Base-by-base conservation (phyloP, 306 rosid genomes). In the Spatholobus suberectus region DNA sequence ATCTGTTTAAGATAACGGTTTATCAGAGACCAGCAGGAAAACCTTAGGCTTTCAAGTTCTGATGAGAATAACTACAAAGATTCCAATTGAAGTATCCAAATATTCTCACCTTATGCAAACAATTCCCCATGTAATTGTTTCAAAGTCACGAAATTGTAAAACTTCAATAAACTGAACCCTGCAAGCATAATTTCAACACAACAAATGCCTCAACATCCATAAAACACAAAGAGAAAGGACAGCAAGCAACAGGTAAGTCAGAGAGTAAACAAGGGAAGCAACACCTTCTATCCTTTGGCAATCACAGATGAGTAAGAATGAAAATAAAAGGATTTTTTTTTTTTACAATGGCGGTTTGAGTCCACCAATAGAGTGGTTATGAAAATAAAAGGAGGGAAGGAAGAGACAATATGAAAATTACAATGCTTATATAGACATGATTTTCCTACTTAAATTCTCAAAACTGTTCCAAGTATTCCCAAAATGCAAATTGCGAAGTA, bases 51-150 rank as follows among this genome's bases (percentile, higher is more conserved):
- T 57, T 67, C 51, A 79, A 24, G 20, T 66, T 43, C 40, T 17
- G 55, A 41, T 62, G 70, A 63, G 80, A 47, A 63, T 1, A 73
- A 72, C 5, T 20, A 43, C 13, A 34, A 63, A 61, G 18, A 44
- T 21, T 79, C 47, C 4, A 37, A 79, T 55, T 43, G 21, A 76
- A 59, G 29, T 8, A 29, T 46, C 32, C 61, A 24, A n/a, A 13
- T 59, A 38, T 61, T 67, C 90, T 75, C 21, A 94, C 98, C 97
- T 87, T 88, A 77, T 77, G 29, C 58, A 37, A 1, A 63, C 95
- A 94, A 86, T 83, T 78, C 80, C 98, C 98, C 98, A 94, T 94
- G 21, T 82, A 80, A 83, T 43, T 58, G 78, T 67, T 75, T 78
- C 26, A 47, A 78, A 72, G 79, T 87, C 43, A 41, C 80, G 44